phyloP scores from a whole-genome alignment of 208 protist species.

The Trypanosoma brucei region DNA sequence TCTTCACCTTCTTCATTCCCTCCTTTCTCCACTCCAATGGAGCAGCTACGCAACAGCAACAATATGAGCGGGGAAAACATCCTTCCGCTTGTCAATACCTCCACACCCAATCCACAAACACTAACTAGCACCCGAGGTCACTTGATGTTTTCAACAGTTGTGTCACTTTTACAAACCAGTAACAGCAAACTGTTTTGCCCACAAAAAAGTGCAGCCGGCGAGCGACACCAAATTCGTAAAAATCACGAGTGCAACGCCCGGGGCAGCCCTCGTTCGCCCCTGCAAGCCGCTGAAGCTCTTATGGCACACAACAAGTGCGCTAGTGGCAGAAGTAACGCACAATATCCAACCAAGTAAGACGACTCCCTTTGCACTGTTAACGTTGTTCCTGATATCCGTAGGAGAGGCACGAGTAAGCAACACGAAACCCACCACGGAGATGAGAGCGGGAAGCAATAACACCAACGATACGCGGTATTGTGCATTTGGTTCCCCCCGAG shows the following conservation, averaged over 20 bases:
- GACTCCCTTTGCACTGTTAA: constrained; percentile 42
- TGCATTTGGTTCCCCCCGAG: constrained; percentile 31
- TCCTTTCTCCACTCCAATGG: too few species aligned
- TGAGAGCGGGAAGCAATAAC: constrained; percentile 58
- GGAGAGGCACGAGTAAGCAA: constrained; percentile 58
- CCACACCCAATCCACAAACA: too few species aligned
- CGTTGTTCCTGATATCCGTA: constrained; percentile 49
- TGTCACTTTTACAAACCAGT: constrained; percentile 11
- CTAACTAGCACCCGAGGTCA: too few species aligned
- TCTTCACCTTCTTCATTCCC: too few species aligned
- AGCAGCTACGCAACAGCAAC: too few species aligned
- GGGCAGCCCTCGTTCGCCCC: constrained; percentile 29
- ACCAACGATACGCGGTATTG: constrained; percentile 44
- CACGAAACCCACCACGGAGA: constrained; percentile 61
- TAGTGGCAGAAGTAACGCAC: constrained; percentile 57
- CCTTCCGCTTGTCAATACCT: too few species aligned
- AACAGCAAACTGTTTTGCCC: constrained; percentile 28
- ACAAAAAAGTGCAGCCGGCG: constrained; percentile 58
- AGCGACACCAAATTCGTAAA: constrained; percentile 64
- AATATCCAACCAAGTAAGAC: constrained; percentile 71
- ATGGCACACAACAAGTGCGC: constrained; percentile 43
- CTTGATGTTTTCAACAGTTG: background rate
- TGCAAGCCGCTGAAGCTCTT: constrained; percentile 47
- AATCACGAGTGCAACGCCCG: constrained; percentile 53
- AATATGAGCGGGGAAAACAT: too few species aligned